Base-by-base conservation (phyloP, 495 filamentous ascomycete species). In the Bacidia gigantensis region DNA sequence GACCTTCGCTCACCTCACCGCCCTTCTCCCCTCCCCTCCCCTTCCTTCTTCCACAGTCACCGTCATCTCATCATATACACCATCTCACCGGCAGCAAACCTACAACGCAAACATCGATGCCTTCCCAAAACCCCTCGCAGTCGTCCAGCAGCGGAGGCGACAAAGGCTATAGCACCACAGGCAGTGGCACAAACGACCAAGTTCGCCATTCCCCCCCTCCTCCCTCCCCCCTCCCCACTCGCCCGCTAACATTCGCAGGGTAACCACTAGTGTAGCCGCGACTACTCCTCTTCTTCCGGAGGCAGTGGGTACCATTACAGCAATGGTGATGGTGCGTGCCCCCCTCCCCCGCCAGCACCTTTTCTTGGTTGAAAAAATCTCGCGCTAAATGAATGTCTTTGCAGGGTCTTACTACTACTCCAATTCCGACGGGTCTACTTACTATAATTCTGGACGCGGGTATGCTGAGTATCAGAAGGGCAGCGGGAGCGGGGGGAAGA, bases 351-450 rank as follows among this genome's bases (percentile, higher is more conserved):
- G 11, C 23, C 3, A 26, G 10, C 2, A 23, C 2, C 17, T 2
- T 12, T 2, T n/a, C n/a, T n/a, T n/a, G n/a, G n/a, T n/a, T n/a
- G n/a, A n/a, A n/a, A n/a, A n/a, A n/a, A 10, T 1, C 20, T 12
- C 32, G 17, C 18, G 9, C 20, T 43, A 26, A 17, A 32, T 0
- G 11, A 26, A n/a, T n/a, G n/a, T n/a, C n/a, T n/a, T 18, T 47
- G 18, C 10, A 56, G 72, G 73, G 18, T 72, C 71, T 39, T 76
- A 76, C 59, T 75, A 75, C 58, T 75, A 76, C 60, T 71, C 66
- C 56, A 75, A 76, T 54, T 45, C 72, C 22, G 67, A 72, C 52
- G 72, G 70, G 21, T 74, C 71, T 35, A 70, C 67, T 29, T 76
- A 75, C 61, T 67, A 75, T 63, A 75, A 74, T 56, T 60, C 62